Conservation (phyloP, 345 rosid species). For the Melaleuca quinquenervia region DNA sequence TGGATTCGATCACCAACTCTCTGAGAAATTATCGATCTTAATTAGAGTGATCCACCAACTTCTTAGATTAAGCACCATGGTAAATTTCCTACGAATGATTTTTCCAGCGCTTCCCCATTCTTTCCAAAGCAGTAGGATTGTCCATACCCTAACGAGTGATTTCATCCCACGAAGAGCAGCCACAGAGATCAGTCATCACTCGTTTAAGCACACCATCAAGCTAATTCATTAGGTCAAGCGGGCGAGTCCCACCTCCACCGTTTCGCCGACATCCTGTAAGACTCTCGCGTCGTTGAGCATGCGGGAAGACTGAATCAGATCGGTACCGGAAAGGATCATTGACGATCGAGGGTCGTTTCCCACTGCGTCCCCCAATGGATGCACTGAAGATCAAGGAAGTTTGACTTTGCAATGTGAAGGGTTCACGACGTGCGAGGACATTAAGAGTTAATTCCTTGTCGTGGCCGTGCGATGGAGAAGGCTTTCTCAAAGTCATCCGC, state of each 20-base stretch:
- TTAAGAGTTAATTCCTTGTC: neutral
- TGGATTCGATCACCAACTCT: neutral
- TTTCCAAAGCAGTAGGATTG: neutral
- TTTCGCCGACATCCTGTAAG: neutral
- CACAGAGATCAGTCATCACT: neutral
- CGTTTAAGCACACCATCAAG: neutral
- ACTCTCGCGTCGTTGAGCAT: neutral
- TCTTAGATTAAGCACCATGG: neutral
- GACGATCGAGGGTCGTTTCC: neutral
- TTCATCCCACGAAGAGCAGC: neutral
- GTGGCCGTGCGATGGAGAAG: neutral
- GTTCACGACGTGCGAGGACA: neutral
- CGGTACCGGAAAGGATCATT: neutral
- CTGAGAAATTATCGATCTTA: neutral
- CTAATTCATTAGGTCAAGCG: neutral
- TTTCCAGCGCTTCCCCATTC: neutral
- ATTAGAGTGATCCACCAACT: neutral
- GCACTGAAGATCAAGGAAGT: neutral
- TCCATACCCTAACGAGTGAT: fast-evolving
- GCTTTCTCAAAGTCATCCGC: too few relatives aligned
- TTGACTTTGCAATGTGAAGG: neutral
- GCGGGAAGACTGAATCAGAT: neutral
- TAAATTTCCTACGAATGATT: neutral
- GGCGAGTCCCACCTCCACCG: neutral
- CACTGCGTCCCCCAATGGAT: neutral